Base-by-base conservation (phyloP, 345 rosid species). In the Geranium brycei region DNA sequence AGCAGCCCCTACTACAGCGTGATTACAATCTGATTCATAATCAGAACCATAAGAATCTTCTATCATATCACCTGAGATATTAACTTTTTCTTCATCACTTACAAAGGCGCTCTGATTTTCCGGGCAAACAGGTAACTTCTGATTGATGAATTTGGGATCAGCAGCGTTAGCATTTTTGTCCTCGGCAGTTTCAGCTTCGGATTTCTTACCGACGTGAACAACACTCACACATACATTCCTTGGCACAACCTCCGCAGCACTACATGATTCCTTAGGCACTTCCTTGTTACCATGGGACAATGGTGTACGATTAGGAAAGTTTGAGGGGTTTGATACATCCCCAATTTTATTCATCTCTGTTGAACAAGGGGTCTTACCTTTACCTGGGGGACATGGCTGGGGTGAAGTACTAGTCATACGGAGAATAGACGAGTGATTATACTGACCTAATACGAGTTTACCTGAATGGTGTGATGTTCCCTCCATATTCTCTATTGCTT, bases 41-140 rank as follows among this genome's bases (percentile, higher is more conserved):
- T 78, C 88, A 56, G 79, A 69, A 57, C 71, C 76, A 76, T 68
- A 72, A 41, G 74, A 69, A 56, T 80, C 78, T 71, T 77, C 84
- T 56, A 71, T 40, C 71, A 74, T 71, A 72, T 74, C 81, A 56
- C 79, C 82, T 10, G 85, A 82, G 40, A 81, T 74, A 78, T 72
- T 82, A 64, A 82, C 60, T 71, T 81, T 84, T 72, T 79, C 90
- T 73, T 80, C 86, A 28, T 83, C 85, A 64, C 84, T 79, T 51
- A 47, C 71, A 51, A 76, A 63, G 75, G 35, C 71, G 60, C 76
- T 86, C 68, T 62, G 83, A 71, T 69, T 71, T 68, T 67, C 83
- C 65, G 58, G 64, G 66, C 69, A 71, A 60, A 66, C 75, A 59
- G 70, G 68, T 12, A 57, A 18, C 61, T 65, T 80, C 62, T 71